These are phyloP conservation scores for Aspergillus ibericus DNA, from an alignment of 2,329 filamentous ascomycete genomes.

Conservation along the genomic window DNA sequence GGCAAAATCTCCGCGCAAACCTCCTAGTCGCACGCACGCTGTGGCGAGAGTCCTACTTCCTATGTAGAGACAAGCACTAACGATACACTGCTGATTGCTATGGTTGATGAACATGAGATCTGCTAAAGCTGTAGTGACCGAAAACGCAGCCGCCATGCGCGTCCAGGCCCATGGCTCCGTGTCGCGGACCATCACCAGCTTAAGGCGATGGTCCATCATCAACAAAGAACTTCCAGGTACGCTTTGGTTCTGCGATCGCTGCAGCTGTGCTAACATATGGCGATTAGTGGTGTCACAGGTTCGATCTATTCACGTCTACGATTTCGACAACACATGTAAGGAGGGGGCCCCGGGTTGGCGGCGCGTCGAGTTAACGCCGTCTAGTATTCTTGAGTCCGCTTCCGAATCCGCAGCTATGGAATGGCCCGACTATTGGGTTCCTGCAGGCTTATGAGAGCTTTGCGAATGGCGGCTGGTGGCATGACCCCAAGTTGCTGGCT, in stretches of 20 bases:
- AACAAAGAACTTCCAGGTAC: constrained; percentile 69
- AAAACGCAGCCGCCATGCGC: constrained; percentile 29
- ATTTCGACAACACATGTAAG: constrained; percentile 94
- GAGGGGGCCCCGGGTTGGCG: neutral
- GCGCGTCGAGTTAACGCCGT: constrained; percentile 16
- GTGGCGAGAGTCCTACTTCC: neutral
- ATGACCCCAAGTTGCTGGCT: constrained; percentile 80
- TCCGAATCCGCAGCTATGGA: constrained; percentile 88
- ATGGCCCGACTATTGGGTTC: constrained; percentile 70
- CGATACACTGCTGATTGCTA: neutral
- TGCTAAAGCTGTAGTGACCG: constrained; percentile 37
- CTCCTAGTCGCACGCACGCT: neutral
- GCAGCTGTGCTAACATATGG: neutral
- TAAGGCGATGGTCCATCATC: constrained; percentile 81
- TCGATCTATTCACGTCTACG: constrained; percentile 85
- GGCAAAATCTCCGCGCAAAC: neutral
- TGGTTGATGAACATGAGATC: constrained; percentile 29
- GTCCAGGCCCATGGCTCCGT: constrained; percentile 22
- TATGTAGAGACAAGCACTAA: constrained; percentile 11
- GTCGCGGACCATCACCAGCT: constrained; percentile 65
- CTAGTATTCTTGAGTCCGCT: constrained; percentile 87
- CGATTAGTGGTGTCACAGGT: constrained; percentile 63
- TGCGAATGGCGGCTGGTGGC: constrained; percentile 92
- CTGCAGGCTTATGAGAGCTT: constrained; percentile 76
- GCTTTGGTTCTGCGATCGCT: constrained; percentile 14